Evolutionary conservation across 1,139 yeast genomes (phyloP), one percentile per base, ranked within the genome.

Genomic region (Pichia sp.): DNA sequence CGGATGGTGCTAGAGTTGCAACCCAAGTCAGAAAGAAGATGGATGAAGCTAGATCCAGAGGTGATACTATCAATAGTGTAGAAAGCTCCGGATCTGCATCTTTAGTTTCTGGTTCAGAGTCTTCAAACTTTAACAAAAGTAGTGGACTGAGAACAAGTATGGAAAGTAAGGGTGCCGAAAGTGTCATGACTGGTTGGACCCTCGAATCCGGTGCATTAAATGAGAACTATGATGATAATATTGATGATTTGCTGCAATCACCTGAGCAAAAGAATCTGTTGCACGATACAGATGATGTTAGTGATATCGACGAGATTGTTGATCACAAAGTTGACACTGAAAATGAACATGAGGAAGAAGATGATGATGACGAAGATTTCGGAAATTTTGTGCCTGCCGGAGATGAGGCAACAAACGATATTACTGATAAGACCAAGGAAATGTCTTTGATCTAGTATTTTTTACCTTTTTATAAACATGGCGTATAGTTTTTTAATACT

Each of bases 1-100:
- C 96, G 1, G 98, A 93, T 66, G 96, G 97, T 5, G 75, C 88
- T 63, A 80, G 91, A 48, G 96, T 91, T 15, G 97, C 98, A 1
- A 81, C 78, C 46, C 91, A 87, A 61, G 95, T 91, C 2, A 81
- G 93, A 55, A 82, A 85, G 57, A 81, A 96, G 54, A 89, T 88
- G 77, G 96, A 90, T 62, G 83, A 81, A 30, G 76, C 76, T n/a
- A 53, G 65, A 17, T 33, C 45, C 14, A 38, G 52, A 11, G 39
- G 45, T 4, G 54, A 50, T 30, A 48, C 54, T 15, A 27, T 31
- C 10, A 33, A 42, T 12, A 50, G 51, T 39, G 20, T 34, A 4
- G 50, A 40, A 19, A 47, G 50, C 34, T 38, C 38, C 12, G 41
- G 40, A 14, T 28, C 45, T 11, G 42, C 40, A 8, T 50, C 53